phyloP scores from a whole-genome alignment of 306 rosid genomes.

The Quercus robur region DNA sequence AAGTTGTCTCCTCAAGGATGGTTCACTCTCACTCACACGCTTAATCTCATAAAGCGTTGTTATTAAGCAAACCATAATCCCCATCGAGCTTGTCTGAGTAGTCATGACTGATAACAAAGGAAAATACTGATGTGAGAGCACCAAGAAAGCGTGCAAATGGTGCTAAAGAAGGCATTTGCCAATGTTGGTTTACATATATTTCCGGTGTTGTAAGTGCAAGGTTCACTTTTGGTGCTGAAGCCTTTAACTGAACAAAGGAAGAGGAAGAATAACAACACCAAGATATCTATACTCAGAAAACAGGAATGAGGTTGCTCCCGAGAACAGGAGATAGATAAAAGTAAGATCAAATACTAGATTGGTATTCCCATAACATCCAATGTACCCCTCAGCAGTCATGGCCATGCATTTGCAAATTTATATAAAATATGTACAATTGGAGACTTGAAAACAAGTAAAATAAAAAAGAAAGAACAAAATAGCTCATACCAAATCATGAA shows the following conservation, averaged over 20 bases:
- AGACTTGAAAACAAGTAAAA: not conserved
- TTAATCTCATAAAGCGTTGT: constrained; percentile 53
- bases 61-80: constrained; percentile 61
- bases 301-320: constrained; percentile 69
- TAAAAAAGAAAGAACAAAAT: not conserved
- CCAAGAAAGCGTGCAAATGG: constrained; percentile 63
- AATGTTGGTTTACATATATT: constrained; percentile 64
- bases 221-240: constrained; percentile 61
- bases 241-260: constrained; percentile 70
- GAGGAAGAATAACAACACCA: constrained; percentile 40
- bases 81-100: constrained; percentile 66
- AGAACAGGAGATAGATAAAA: constrained; percentile 19
- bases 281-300: constrained; percentile 55
- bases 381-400: constrained; percentile 44
- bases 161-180: constrained; percentile 57
- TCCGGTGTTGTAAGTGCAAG: constrained; percentile 60
- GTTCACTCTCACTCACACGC: constrained; percentile 44
- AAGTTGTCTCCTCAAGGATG: constrained; percentile 59
- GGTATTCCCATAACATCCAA: constrained; percentile 50
- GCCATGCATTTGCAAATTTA: constrained; percentile 30
- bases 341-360: constrained; percentile 3
- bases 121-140: constrained; percentile 53
- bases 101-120: constrained; percentile 53
- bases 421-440: not conserved
- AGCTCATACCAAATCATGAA: constrained; percentile 48